Percentiles rank a stretch among this genome's conserved stretches.
These are phyloP conservation scores for Xerocomellus dryophilus DNA, from an alignment of 768 basidiomycete species.

Conservation along the genomic window DNA sequence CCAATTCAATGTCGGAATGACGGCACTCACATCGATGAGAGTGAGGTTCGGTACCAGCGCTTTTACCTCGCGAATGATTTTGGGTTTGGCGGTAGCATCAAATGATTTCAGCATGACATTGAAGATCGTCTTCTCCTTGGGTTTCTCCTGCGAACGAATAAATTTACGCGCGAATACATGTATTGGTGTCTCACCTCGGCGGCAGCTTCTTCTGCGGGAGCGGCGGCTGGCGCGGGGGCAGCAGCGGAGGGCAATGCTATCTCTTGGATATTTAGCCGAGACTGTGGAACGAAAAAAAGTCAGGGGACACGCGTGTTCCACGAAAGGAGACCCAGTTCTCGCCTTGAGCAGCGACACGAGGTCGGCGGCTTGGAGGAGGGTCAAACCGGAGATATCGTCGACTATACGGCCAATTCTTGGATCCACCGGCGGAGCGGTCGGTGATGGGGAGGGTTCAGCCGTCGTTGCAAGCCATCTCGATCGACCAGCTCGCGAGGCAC, in stretches of 20 bases:
- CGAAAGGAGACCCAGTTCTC: conserved; percentile 13
- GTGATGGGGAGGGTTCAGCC: conserved; percentile 41
- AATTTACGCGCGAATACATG: background rate
- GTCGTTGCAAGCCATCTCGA: conserved; percentile 58
- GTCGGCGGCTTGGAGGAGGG: conserved; percentile 92
- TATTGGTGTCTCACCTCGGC: conserved; percentile 50
- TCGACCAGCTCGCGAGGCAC: conserved; percentile 30
- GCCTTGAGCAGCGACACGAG: conserved; percentile 91
- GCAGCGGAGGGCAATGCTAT: conserved; percentile 86
- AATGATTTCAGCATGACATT: conserved; percentile 94
- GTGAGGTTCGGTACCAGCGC: conserved; percentile 93
- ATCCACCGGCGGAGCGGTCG: conserved; percentile 45
- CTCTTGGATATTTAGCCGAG: conserved; percentile 94
- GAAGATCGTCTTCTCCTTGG: conserved; percentile 98
- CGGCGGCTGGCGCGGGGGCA: conserved; percentile 53
- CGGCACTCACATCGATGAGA: conserved; percentile 82
- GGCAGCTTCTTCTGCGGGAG: conserved; percentile 58
- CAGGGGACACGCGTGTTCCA: background rate
- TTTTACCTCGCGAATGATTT: conserved; percentile 98
- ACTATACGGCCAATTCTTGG: conserved; percentile 80
- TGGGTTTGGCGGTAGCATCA: conserved; percentile 87
- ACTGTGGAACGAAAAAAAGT: conserved; percentile 40
- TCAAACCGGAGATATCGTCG: conserved; percentile 85
- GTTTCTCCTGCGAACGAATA: conserved; percentile 64
- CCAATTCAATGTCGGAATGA: background rate